These are phyloP conservation scores for Fraxinus velutina DNA, from an alignment of 305 asterid species.

Conservation along the genomic window DNA sequence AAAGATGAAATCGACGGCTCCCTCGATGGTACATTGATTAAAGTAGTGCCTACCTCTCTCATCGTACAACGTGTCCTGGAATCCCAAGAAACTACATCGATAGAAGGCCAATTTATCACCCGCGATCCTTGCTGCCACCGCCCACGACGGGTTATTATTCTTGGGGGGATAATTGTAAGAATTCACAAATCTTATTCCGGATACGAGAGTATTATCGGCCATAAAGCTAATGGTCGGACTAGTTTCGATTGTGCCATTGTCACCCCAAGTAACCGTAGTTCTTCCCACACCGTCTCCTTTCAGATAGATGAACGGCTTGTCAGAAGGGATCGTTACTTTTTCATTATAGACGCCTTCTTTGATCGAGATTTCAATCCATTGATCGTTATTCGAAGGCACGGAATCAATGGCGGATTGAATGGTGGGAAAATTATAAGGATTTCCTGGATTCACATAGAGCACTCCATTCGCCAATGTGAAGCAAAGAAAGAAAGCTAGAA, in stretches of 20 bases:
- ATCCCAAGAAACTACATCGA: conserved; percentile 47
- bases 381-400: conserved; percentile 37
- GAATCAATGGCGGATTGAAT: conserved; percentile 55
- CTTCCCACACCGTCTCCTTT: conserved; percentile 40
- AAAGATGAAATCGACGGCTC: conserved; percentile 70
- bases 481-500: background rate
- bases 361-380: conserved; percentile 41
- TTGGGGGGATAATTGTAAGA: conserved; percentile 57
- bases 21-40: conserved; percentile 51
- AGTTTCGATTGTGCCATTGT: conserved; percentile 19
- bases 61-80: conserved; percentile 71
- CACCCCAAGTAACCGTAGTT: conserved; percentile 40
- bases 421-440: conserved; percentile 17
- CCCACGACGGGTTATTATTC: conserved; percentile 25
- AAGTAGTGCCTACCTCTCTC: conserved; percentile 62
- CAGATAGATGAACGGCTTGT: conserved; percentile 48
- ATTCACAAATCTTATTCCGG: conserved; percentile 44
- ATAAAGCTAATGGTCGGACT: conserved; percentile 40
- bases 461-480: conserved; percentile 11
- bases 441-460: conserved; percentile 34
- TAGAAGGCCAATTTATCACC: conserved; percentile 64
- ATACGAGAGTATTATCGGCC: conserved; percentile 45
- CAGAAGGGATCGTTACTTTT: conserved; percentile 38
- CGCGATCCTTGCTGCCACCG: conserved; percentile 50
- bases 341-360: conserved; percentile 52